Evolutionary conservation across 169 alveolate species (phyloP).

Genomic region (Blepharisma undulans): DNA sequence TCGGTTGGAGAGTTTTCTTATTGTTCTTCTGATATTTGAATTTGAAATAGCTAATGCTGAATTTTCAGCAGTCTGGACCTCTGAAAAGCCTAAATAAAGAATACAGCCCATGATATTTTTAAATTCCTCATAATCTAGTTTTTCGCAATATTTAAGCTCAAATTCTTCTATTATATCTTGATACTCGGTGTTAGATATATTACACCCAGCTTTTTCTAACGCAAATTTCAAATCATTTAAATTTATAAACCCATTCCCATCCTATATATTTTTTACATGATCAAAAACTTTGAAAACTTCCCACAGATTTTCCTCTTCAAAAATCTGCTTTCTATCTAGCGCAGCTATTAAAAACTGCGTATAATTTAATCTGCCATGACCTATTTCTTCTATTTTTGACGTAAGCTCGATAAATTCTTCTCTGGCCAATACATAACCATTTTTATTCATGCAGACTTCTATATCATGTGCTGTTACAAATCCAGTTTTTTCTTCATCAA

Average conservation of each 20-base stretch:
- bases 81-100: background rate
- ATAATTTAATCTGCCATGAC: conserved; percentile 2
- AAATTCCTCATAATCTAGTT: background rate
- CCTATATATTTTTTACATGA: background rate
- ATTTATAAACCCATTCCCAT: background rate
- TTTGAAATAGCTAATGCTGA: background rate
- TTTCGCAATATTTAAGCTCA: background rate
- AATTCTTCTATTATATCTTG: conserved; percentile 26
- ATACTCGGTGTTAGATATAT: background rate
- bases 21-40: background rate
- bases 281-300: conserved; percentile 12
- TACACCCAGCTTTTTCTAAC: conserved; percentile 34
- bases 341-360: conserved; percentile 17
- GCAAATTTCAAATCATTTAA: background rate
- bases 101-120: conserved; percentile 10
- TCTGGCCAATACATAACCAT: background rate
- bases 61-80: background rate
- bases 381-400: background rate
- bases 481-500: conserved; percentile 18
- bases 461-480: conserved; percentile 8
- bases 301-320: conserved; percentile 16
- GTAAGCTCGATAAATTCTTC: background rate
- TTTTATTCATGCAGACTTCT: background rate
- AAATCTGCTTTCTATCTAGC: background rate
- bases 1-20: background rate